A percentile compares a stretch with the other conserved stretches of the same genome.
Conservation (phyloP, 345 rosid species). For the Camelina hispida region DNA sequence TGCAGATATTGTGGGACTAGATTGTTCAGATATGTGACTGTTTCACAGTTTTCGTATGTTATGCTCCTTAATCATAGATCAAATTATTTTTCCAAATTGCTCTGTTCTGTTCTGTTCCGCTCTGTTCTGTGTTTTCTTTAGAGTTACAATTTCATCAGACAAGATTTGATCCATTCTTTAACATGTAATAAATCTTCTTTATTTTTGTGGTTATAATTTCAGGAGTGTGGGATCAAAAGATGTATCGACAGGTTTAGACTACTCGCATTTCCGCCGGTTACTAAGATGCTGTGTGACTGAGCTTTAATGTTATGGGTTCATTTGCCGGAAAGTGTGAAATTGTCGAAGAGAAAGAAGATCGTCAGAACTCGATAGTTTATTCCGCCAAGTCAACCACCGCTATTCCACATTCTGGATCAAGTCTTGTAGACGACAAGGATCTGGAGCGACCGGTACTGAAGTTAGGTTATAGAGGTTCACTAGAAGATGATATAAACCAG, state of each 20-base stretch:
- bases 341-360: conserved; percentile 76
- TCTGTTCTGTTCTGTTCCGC: background rate
- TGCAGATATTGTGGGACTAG: conserved; percentile 23
- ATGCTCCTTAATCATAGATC: conserved; percentile 6
- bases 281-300: conserved; percentile 36
- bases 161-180: background rate
- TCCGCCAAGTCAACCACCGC: conserved; percentile 45
- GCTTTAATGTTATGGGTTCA: conserved; percentile 67
- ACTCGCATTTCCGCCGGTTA: conserved; percentile 3
- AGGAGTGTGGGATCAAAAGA: conserved; percentile 33
- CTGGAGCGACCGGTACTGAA: conserved; percentile 57
- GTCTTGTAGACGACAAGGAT: conserved; percentile 48
- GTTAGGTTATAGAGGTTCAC: conserved; percentile 64
- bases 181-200: background rate
- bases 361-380: conserved; percentile 44
- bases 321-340: conserved; percentile 82
- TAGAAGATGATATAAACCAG: conserved; percentile 88
- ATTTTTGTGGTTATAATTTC: background rate
- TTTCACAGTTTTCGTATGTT: background rate
- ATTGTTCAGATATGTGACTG: background rate
- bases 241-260: conserved; percentile 22
- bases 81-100: background rate
- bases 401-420: conserved; percentile 55
- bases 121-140: background rate
- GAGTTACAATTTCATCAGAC: background rate